Conservation (phyloP, 1,284 basidiomycete genomes). For the Rhodotorula mucilaginosa region DNA sequence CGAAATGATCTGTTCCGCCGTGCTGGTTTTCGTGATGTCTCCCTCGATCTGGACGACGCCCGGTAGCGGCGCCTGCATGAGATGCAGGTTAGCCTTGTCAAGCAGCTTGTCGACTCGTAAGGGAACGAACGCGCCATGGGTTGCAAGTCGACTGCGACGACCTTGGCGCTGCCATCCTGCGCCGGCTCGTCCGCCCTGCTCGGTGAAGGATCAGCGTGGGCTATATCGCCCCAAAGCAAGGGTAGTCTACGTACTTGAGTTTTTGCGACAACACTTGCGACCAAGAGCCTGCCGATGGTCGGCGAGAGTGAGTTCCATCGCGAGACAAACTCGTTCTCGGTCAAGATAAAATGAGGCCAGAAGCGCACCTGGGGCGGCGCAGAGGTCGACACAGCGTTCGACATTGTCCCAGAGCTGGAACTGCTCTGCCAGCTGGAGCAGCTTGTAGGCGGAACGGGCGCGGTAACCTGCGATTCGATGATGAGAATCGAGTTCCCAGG, state of each 20-base stretch:
- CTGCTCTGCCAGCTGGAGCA: constrained; percentile 55
- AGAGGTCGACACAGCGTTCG: constrained; percentile 56
- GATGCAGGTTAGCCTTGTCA: not conserved
- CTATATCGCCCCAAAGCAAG: accelerated
- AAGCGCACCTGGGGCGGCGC: constrained; percentile 55
- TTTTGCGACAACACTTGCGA: constrained; percentile 46
- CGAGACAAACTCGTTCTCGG: not conserved
- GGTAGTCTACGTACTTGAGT: constrained; percentile 46
- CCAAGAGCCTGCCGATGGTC: constrained; percentile 37
- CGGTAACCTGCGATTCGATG: constrained; percentile 51
- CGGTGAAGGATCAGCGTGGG: not conserved
- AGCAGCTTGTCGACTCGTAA: not conserved
- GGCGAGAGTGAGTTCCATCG: not conserved
- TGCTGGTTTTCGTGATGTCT: constrained; percentile 58
- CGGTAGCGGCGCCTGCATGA: constrained; percentile 53
- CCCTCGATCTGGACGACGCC: constrained; percentile 57
- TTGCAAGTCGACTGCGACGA: constrained; percentile 59
- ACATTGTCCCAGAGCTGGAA: constrained; percentile 54
- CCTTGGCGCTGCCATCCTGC: constrained; percentile 43
- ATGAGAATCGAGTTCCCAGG: constrained; percentile 17
- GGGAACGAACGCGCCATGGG: constrained; percentile 53
- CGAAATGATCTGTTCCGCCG: constrained; percentile 54
- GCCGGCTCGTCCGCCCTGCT: constrained; percentile 10
- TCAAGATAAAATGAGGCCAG: not conserved
- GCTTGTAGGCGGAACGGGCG: constrained; percentile 59